Percentiles rank a stretch among this genome's conserved stretches.
phyloP scores from a whole-genome alignment of 2,329 filamentous ascomycete genomes.

The Pseudocercospora crystallina region DNA sequence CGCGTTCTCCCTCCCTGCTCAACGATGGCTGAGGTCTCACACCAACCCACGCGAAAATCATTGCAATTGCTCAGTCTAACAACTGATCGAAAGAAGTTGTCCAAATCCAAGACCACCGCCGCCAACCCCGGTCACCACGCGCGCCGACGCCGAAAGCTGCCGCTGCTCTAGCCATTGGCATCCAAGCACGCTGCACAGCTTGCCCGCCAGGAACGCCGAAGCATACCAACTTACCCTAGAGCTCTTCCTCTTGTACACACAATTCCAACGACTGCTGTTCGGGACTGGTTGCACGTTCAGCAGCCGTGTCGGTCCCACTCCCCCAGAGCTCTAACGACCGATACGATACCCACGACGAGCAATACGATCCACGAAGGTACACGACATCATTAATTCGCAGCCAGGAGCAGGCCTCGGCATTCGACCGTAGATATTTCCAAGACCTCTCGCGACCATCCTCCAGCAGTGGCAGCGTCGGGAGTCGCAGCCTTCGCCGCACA shows the following conservation, averaged over 20 bases:
- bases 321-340: constrained; percentile 51
- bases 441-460: constrained; percentile 51
- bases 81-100: no score
- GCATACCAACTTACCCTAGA: no score
- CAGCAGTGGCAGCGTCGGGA: constrained; percentile 49
- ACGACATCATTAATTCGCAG: constrained; percentile 52
- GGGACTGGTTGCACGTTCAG: constrained; percentile 17
- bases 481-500: constrained; percentile 54
- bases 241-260: no score
- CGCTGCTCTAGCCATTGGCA: no score
- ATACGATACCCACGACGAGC: constrained; percentile 54
- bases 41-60: no score
- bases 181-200: no score
- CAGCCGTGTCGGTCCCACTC: constrained; percentile 45
- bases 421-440: constrained; percentile 26
- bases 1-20: not conserved
- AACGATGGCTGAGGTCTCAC: not conserved
- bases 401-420: constrained; percentile 45
- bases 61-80: no score
- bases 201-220: no score
- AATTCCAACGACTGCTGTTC: not conserved
- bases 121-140: no score
- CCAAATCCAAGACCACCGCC: no score
- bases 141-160: no score
- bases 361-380: constrained; percentile 31